Conservation (phyloP, 1,284 basidiomycete genomes). For the Bondarzewia mesenterica region DNA sequence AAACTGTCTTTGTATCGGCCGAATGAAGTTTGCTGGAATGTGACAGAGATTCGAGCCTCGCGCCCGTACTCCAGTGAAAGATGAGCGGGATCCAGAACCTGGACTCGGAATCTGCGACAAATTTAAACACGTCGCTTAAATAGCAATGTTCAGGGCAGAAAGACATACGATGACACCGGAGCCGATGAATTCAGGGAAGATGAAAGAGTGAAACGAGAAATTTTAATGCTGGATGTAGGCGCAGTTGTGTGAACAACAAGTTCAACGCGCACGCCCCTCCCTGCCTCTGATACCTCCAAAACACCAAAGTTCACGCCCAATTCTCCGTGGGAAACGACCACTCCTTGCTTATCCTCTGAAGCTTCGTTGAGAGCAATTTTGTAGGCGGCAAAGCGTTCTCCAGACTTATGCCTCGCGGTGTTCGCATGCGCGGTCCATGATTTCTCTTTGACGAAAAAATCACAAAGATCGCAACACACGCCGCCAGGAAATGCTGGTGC, state of each 20-base stretch:
- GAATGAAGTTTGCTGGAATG: slow-evolving; percentile 10
- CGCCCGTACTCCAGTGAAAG: neutral
- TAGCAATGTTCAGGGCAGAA: neutral
- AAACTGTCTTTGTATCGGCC: slow-evolving; percentile 39
- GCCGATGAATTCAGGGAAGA: neutral
- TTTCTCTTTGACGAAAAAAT: slow-evolving; percentile 22
- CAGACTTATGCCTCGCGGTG: slow-evolving; percentile 21
- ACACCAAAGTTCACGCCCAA: slow-evolving; percentile 30
- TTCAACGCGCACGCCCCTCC: neutral
- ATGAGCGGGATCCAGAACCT: neutral
- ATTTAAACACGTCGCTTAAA: neutral
- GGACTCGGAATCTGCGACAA: neutral
- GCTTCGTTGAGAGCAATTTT: slow-evolving; percentile 32
- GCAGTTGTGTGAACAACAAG: neutral
- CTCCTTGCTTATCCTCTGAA: slow-evolving; percentile 35
- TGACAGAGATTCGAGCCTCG: neutral
- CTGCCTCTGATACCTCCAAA: slow-evolving; percentile 10
- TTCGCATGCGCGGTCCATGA: no score
- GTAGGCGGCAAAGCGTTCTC: slow-evolving; percentile 26
- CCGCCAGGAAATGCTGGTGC: slow-evolving; percentile 19
- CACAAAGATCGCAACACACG: slow-evolving; percentile 33
- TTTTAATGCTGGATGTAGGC: neutral
- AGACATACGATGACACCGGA: neutral
- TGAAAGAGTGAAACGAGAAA: neutral
- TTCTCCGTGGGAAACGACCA: slow-evolving; percentile 24